Percentiles rank a stretch among this genome's conserved stretches.
These are phyloP conservation scores for Lachnellula occidentalis DNA, from an alignment of 2,329 filamentous ascomycete species.

Conservation along the genomic window DNA sequence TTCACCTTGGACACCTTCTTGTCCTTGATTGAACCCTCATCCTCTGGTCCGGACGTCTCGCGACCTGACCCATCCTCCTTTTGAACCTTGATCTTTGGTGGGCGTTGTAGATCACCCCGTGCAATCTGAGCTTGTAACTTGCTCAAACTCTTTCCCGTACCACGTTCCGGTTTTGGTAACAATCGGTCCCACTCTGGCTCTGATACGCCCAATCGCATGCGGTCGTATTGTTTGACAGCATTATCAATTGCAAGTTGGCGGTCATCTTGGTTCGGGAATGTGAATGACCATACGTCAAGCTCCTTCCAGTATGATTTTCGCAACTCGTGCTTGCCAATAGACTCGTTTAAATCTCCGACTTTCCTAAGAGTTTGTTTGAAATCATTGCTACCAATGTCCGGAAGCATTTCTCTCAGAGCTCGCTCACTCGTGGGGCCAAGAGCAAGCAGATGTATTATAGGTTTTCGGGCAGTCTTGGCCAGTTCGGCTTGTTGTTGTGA, in stretches of 20 bases:
- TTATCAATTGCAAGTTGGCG: slow-evolving; percentile 57
- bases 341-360: slow-evolving; percentile 47
- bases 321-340: slow-evolving; percentile 48
- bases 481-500: slow-evolving; percentile 48
- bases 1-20: slow-evolving; percentile 32
- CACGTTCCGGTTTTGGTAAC: slow-evolving; percentile 52
- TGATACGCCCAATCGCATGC: slow-evolving; percentile 48
- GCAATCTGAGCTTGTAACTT: slow-evolving; percentile 55
- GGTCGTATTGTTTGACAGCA: slow-evolving; percentile 55
- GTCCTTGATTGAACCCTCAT: slow-evolving; percentile 33
- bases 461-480: slow-evolving; percentile 46
- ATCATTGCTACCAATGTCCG: slow-evolving; percentile 42
- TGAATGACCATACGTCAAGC: slow-evolving; percentile 58
- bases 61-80: slow-evolving; percentile 45
- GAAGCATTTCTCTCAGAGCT: slow-evolving; percentile 47
- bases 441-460: slow-evolving; percentile 57
- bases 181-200: slow-evolving; percentile 58
- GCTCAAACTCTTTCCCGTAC: slow-evolving; percentile 55
- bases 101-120: slow-evolving; percentile 43
- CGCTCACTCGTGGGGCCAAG: slow-evolving; percentile 46
- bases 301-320: slow-evolving; percentile 57
- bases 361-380: slow-evolving; percentile 51
- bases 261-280: slow-evolving; percentile 48
- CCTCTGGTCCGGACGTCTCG: slow-evolving; percentile 32
- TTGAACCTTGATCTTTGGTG: slow-evolving; percentile 46